Evolutionary conservation across 306 rosid genomes (phyloP).

Genomic region (Inga oerstediana): DNA sequence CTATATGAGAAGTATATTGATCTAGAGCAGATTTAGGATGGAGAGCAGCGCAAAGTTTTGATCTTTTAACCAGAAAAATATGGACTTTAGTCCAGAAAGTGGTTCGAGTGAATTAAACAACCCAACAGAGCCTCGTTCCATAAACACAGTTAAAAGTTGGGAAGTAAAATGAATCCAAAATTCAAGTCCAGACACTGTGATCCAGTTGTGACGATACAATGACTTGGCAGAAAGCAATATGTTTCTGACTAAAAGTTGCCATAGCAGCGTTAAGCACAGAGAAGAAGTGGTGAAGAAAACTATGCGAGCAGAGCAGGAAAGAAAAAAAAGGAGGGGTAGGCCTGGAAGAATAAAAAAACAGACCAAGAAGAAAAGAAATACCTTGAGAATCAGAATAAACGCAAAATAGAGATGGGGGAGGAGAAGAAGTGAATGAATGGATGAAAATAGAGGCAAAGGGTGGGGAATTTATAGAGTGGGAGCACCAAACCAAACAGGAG

Average conservation of each 20-base stretch:
- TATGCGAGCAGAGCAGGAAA: not conserved
- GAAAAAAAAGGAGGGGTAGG: not conserved
- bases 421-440: slow-evolving; percentile 30
- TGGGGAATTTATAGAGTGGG: slow-evolving; percentile 45
- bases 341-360: not conserved
- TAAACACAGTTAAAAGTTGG: slow-evolving; percentile 2
- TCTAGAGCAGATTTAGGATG: not conserved
- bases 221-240: not conserved
- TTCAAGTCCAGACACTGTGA: slow-evolving; percentile 28
- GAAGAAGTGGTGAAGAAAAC: not conserved
- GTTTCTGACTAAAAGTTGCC: not conserved
- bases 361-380: slow-evolving; percentile 1
- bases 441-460: slow-evolving; percentile 24
- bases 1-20: slow-evolving; percentile 10
- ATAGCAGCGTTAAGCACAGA: slow-evolving; percentile 4
- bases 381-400: slow-evolving; percentile 44
- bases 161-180: not conserved
- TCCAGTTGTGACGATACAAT: slow-evolving; percentile 26
- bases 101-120: not conserved
- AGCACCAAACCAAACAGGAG: slow-evolving; percentile 28
- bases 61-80: not conserved
- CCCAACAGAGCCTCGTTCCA: slow-evolving; percentile 25
- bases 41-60: not conserved
- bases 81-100: not conserved
- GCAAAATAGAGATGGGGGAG: slow-evolving; percentile 32